A percentile compares a stretch with the other conserved stretches of the same genome.
These are phyloP conservation scores for Alternaria triticimaculans DNA, from an alignment of 2,329 filamentous ascomycete genomes.

Conservation along the genomic window DNA sequence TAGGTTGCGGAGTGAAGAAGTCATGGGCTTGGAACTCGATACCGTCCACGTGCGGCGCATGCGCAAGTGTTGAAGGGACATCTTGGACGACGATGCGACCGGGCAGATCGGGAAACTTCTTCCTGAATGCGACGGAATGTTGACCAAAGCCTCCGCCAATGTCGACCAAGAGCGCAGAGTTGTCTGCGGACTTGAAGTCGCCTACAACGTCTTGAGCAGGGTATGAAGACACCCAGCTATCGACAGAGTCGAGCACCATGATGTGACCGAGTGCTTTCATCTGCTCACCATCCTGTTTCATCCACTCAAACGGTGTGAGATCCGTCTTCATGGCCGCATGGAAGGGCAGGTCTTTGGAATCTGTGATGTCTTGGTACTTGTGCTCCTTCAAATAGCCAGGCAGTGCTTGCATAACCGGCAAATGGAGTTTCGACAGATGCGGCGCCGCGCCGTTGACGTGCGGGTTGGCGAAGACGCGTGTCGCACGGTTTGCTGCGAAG, in stretches of 20 bases:
- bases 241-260: conserved; percentile 33
- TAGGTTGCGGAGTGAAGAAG: conserved; percentile 41
- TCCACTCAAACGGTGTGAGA: conserved; percentile 38
- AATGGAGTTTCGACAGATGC: conserved; percentile 31
- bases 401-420: conserved; percentile 29
- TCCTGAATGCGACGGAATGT: conserved; percentile 29
- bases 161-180: conserved; percentile 37
- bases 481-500: conserved; percentile 40
- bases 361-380: conserved; percentile 31
- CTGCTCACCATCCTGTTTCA: conserved; percentile 31
- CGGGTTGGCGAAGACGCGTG: conserved; percentile 33
- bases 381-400: conserved; percentile 41
- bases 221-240: conserved; percentile 31
- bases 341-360: conserved; percentile 35
- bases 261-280: conserved; percentile 37
- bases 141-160: conserved; percentile 45
- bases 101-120: conserved; percentile 14
- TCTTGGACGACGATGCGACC: conserved; percentile 39
- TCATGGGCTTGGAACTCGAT: conserved; percentile 41
- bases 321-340: conserved; percentile 34
- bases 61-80: conserved; percentile 28
- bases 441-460: conserved; percentile 34
- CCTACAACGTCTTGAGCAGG: conserved; percentile 22
- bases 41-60: conserved; percentile 20
- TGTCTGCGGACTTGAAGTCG: conserved; percentile 13